Conservation (phyloP, 306 rosid genomes). For the Cercis canadensis region DNA sequence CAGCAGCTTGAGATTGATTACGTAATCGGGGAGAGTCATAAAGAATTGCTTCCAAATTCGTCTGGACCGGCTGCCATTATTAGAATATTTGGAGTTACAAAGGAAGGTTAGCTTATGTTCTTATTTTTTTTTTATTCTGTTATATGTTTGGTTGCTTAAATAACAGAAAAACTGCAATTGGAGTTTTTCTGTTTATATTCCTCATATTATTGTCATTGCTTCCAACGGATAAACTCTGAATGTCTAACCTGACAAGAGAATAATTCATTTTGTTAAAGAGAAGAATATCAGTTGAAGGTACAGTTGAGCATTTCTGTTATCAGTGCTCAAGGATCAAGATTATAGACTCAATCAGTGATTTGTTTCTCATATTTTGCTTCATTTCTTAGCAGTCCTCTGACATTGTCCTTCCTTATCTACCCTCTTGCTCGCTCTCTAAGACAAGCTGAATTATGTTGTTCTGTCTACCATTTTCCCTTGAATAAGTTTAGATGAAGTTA, state of each 20-base stretch:
- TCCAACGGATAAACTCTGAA: neutral
- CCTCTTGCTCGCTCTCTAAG: neutral
- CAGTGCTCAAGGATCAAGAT: no score
- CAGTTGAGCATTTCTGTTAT: no score
- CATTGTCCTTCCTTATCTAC: neutral
- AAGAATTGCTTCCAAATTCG: slow-evolving; percentile 65
- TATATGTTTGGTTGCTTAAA: neutral
- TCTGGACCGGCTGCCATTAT: slow-evolving; percentile 87
- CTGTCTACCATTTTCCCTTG: neutral
- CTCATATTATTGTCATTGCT: neutral
- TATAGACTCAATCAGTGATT: no score
- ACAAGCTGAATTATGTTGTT: neutral
- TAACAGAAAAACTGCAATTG: neutral
- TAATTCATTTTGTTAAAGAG: neutral
- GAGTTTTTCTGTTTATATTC: slow-evolving; percentile 1
- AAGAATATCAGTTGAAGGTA: slow-evolving; percentile 3
- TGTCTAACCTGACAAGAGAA: neutral
- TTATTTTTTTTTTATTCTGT: neutral
- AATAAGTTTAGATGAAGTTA: no score
- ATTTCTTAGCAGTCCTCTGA: no score
- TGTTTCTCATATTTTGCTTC: no score
- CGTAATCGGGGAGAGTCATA: slow-evolving; percentile 76
- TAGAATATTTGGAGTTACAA: slow-evolving; percentile 91
- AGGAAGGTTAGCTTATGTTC: slow-evolving; percentile 82
- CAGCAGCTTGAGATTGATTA: slow-evolving; percentile 97